Base-by-base conservation (phyloP, 2,329 filamentous ascomycete genomes). In the Colletotrichum lini region DNA sequence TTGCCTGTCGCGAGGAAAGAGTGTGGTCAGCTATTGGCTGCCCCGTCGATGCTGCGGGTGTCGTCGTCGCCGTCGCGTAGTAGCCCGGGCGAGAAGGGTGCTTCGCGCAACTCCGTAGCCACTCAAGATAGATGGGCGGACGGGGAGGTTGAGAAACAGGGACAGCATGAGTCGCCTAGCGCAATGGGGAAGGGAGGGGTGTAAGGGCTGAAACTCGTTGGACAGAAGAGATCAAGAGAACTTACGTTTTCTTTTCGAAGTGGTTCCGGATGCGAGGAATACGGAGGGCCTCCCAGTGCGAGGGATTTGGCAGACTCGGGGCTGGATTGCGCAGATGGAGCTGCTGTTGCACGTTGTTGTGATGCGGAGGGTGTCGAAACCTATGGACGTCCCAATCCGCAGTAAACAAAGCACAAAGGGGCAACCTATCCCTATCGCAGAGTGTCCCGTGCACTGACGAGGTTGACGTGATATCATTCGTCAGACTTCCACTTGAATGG, bases 371-470 rank as follows among this genome's bases (percentile, higher is more conserved):
- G 58, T 57, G 65, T 42, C 40, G 18, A 54, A 54, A 44, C 38
- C 35, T 42, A 40, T 7, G 35, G 54, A n/a, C 13, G 54, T 16
- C 54, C 13, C 54, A 57, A 57, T 42, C 23, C 38, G 38, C 54
- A 57, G 54, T 57, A 57, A 57, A 57, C 65, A 71, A 57, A 66
- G 57, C 52, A 69, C 69, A 72, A 58, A 64, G 53, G 69, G 63
- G 67, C 53, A 57, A 57, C 54, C 54, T 57, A 57, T 42, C n/a
- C n/a, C 54, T 15, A 70, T 62, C 63, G 62, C 50, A 70, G 45
- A 59, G 68, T 72, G 59, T 54, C 68, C 69, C 69, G 69, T 69
- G 69, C 59, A 62, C 69, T 59, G 53, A 49, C 67, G 42, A 53
- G 65, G 47, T 64, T 59, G 65, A 40, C 59, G 44, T 44, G 50